phyloP scores from a whole-genome alignment of 768 basidiomycete species.

The Cubamyces sp. region DNA sequence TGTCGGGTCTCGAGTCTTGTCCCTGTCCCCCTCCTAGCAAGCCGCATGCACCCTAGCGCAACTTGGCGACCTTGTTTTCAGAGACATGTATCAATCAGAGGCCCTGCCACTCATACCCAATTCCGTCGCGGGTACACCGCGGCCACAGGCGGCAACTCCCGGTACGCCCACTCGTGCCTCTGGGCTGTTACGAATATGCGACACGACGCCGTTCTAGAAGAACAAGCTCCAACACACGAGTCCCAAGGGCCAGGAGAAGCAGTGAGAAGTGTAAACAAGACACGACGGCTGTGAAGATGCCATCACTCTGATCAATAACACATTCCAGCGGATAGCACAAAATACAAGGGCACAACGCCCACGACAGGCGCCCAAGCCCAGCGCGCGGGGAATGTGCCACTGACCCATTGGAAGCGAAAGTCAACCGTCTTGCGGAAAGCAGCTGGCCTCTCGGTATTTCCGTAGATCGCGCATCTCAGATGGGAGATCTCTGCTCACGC shows the following conservation, averaged over 20 bases:
- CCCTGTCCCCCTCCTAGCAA: background rate
- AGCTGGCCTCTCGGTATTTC: background rate
- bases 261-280: slow-evolving; percentile 4
- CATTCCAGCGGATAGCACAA: background rate
- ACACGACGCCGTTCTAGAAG: background rate
- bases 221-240: slow-evolving; percentile 9
- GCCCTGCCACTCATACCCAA: background rate
- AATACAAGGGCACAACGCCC: slow-evolving; percentile 7
- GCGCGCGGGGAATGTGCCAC: slow-evolving; percentile 11
- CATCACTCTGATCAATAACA: slow-evolving; percentile 9
- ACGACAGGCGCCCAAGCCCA: slow-evolving; percentile 4
- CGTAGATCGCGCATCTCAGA: slow-evolving; percentile 19
- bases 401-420: slow-evolving; percentile 1
- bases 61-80: slow-evolving; percentile 14
- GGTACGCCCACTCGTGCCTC: background rate
- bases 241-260: background rate
- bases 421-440: background rate
- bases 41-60: background rate
- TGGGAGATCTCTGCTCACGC: background rate
- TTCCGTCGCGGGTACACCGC: slow-evolving; percentile 1
- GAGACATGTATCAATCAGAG: slow-evolving; percentile 14
- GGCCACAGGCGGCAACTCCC: slow-evolving; percentile 9
- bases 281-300: background rate
- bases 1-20: background rate
- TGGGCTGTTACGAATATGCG: slow-evolving; percentile 9